Conservation (phyloP, 1,284 basidiomycete species). For the Boletus semigastroideus region DNA sequence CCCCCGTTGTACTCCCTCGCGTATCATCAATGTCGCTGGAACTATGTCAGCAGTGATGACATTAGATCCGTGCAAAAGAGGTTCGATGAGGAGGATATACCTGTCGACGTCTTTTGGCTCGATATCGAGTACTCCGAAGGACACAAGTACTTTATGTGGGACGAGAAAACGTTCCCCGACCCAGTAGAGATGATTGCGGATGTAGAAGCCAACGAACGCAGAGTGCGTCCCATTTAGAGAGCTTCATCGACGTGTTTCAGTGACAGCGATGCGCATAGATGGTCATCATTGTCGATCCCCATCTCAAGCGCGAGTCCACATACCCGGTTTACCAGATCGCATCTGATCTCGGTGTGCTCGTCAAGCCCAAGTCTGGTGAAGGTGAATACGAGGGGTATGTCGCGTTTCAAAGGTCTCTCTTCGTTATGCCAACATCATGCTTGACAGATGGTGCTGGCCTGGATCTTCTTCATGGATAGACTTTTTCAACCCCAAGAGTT, state of each 20-base stretch:
- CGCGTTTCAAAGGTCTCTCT: not conserved
- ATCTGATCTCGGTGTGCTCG: slow-evolving; percentile 75
- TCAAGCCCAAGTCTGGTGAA: slow-evolving; percentile 78
- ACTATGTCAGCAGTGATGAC: slow-evolving; percentile 92
- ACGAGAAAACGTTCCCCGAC: slow-evolving; percentile 88
- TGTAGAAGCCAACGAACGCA: slow-evolving; percentile 82
- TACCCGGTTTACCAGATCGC: slow-evolving; percentile 90
- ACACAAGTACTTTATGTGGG: slow-evolving; percentile 98
- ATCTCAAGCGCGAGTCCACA: slow-evolving; percentile 80
- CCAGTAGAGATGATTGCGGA: slow-evolving; percentile 92
- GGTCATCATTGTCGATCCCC: slow-evolving; percentile 97
- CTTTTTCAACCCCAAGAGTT: slow-evolving; percentile 89
- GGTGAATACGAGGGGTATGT: slow-evolving; percentile 82
- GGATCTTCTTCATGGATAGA: slow-evolving; percentile 96
- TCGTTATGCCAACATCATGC: not conserved
- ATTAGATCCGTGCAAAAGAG: slow-evolving; percentile 82
- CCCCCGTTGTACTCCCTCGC: slow-evolving; percentile 92
- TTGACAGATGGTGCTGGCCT: slow-evolving; percentile 86
- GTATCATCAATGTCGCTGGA: slow-evolving; percentile 99
- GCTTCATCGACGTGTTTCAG: not conserved
- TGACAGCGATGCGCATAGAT: slow-evolving; percentile 54
- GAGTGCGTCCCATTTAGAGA: slow-evolving; percentile 49
- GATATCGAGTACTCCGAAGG: slow-evolving; percentile 97
- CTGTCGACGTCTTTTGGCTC: slow-evolving; percentile 97
- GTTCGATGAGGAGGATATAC: slow-evolving; percentile 93